These are phyloP conservation scores for Limnanthes douglasii DNA, from an alignment of 345 rosid genomes.

Conservation along the genomic window DNA sequence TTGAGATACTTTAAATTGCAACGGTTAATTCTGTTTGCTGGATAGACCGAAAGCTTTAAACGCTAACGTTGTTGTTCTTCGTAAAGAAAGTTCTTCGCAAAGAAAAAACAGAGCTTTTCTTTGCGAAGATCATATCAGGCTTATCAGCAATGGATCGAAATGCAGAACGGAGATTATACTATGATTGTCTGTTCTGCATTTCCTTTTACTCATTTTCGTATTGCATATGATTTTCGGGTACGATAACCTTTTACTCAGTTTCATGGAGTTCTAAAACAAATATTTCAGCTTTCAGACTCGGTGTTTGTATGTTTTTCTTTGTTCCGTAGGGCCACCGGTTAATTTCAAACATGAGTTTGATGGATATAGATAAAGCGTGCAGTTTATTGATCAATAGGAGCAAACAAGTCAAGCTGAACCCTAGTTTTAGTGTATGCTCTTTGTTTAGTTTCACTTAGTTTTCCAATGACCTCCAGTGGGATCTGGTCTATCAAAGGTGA, in stretches of 20 bases:
- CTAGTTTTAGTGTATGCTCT: conserved; percentile 13
- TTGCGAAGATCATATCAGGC: background rate
- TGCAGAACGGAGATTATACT: conserved; percentile 3
- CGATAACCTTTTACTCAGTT: background rate
- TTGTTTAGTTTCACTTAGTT: background rate
- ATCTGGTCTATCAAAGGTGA: too few relatives aligned
- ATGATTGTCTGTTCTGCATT: conserved; percentile 35
- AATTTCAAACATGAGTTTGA: conserved; percentile 36
- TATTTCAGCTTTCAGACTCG: background rate
- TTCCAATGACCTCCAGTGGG: too few relatives aligned
- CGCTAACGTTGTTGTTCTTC: background rate
- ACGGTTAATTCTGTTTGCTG: conserved; percentile 20
- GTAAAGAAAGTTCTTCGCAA: too few relatives aligned
- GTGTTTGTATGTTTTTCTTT: conserved; percentile 2
- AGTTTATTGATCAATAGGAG: conserved; percentile 22
- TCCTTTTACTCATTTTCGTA: conserved; percentile 21
- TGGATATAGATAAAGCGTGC: conserved; percentile 48
- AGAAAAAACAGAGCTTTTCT: background rate
- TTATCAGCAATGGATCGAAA: conserved; percentile 16
- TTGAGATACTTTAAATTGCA: too few relatives aligned
- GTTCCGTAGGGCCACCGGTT: conserved; percentile 27
- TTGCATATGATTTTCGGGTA: conserved; percentile 22
- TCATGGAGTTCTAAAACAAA: background rate
- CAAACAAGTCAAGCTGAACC: conserved; percentile 5
- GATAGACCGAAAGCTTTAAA: conserved; percentile 2